Evolutionary conservation across 805 yeast genomes (phyloP).

Genomic region (Kluyveromyces starmeri): DNA sequence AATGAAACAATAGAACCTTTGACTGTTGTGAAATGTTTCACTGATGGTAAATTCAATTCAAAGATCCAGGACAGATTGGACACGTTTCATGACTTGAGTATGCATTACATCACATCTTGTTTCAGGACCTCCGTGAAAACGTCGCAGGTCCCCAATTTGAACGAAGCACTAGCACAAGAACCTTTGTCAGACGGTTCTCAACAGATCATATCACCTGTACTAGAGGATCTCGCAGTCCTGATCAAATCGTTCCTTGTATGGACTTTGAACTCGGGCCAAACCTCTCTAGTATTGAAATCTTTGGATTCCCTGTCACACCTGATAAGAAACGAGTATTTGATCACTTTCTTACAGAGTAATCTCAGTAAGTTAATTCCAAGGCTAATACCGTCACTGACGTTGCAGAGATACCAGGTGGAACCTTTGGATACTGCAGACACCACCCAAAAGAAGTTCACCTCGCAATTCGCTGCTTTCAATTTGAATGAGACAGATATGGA

Average conservation of each 20-base stretch:
- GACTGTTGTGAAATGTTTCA: conserved; percentile 19
- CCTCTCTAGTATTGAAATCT: conserved; percentile 17
- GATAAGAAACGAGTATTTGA: conserved; percentile 25
- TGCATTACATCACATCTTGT: conserved; percentile 66
- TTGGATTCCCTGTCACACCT: conserved; percentile 23
- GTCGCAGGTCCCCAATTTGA: conserved; percentile 64
- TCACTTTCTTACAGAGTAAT: conserved; percentile 23
- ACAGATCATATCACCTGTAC: conserved; percentile 53
- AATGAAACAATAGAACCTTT: conserved; percentile 6
- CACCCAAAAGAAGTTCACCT: conserved; percentile 13
- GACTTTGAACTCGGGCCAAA: conserved; percentile 63
- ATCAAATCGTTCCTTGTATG: conserved; percentile 59
- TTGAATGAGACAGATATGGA: conserved; percentile 27
- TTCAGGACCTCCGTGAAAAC: conserved; percentile 71
- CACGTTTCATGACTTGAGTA: conserved; percentile 53
- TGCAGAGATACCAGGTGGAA: conserved; percentile 21
- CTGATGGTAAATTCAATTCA: conserved; percentile 19
- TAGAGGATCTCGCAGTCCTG: conserved; percentile 76
- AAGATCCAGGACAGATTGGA: conserved; percentile 35
- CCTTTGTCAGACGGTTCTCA: neutral
- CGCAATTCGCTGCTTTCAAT: conserved; percentile 23
- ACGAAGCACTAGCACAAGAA: conserved; percentile 21
- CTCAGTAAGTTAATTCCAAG: conserved; percentile 22
- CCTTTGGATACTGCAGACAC: conserved; percentile 8
- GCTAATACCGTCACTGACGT: conserved; percentile 12